Base-by-base conservation (phyloP, 495 filamentous ascomycete genomes). In the Neurospora sp. region DNA sequence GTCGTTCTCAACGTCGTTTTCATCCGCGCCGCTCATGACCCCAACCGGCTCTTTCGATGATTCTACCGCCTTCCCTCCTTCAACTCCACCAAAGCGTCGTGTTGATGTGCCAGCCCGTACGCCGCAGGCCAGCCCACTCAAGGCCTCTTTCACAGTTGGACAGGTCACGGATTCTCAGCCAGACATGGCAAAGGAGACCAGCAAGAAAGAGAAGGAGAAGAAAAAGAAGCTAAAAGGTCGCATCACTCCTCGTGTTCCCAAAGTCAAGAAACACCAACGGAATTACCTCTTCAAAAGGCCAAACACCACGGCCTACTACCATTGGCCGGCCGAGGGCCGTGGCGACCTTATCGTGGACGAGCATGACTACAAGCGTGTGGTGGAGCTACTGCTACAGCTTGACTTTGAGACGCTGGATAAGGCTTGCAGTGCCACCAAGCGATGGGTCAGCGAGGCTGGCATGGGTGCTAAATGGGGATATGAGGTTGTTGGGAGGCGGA, bases 351-450 rank as follows among this genome's bases (percentile, higher is more conserved):
- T 96, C 4, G 84, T 97, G 9, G 85, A 86, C 43, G 90, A 93
- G 42, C 85, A 85, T 71, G 89, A 90, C 45, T 99, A 97, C 82
- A 90, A 92, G 73, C 86, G 89, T 11, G 88, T 90, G n/a, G 88
- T 90, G 72, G 91, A 96, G 75, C 82, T 93, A 40, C 84, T 99
- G 2, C 87, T 97, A n/a, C 88, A 91, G 34, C 88, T 94, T 17
- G 93, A 98, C 79, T 98, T 98, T 81, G 89, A 89, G 13, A 90
- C 89, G 42, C 76, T 90, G 34, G 86, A 90, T 4, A 86, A 92
- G n/a, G 91, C 93, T 6, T 82, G 82, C 17, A 82, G 84, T 31
- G 93, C 92, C 78, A 94, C 93, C 11, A 83, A 81, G 71, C 87
- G 90, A 48, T 98, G 94, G 92, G 86, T 92, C 28, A 87, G 89